phyloP scores from a whole-genome alignment of 2,329 filamentous ascomycete species.

The Trichoderma arundinaceum region DNA sequence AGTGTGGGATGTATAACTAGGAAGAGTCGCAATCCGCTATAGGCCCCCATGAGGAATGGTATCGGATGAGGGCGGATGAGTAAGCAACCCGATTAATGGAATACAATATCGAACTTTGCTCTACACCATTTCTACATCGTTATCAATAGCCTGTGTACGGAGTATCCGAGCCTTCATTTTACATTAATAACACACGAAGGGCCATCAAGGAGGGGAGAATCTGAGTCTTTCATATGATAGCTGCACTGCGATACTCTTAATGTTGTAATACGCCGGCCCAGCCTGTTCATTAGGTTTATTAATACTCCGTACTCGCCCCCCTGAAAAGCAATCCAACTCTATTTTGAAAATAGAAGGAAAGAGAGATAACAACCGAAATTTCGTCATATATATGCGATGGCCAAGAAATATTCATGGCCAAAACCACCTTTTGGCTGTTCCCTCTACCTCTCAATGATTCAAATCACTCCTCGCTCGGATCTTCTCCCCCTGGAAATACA shows the following conservation, averaged over 20 bases:
- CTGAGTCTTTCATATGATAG: too few species aligned
- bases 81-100: background rate
- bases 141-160: too few species aligned
- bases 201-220: too few species aligned
- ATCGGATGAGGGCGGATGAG: background rate
- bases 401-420: background rate
- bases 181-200: too few species aligned
- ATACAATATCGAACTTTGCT: background rate
- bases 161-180: too few species aligned
- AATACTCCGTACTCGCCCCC: too few species aligned
- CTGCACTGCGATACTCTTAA: too few species aligned
- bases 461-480: conserved; percentile 14
- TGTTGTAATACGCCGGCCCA: too few species aligned
- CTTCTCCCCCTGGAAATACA: conserved; percentile 20
- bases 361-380: too few species aligned
- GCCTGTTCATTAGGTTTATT: too few species aligned
- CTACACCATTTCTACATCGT: background rate
- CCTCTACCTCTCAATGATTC: background rate
- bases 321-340: background rate
- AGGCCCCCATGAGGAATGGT: background rate
- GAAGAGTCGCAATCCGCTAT: background rate
- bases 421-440: background rate
- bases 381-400: too few species aligned
- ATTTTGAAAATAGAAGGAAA: rapidly evolving
- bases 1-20: background rate